Evolutionary conservation across 768 basidiomycete species (phyloP).

Genomic region (Coprinopsis marcescibilis): DNA sequence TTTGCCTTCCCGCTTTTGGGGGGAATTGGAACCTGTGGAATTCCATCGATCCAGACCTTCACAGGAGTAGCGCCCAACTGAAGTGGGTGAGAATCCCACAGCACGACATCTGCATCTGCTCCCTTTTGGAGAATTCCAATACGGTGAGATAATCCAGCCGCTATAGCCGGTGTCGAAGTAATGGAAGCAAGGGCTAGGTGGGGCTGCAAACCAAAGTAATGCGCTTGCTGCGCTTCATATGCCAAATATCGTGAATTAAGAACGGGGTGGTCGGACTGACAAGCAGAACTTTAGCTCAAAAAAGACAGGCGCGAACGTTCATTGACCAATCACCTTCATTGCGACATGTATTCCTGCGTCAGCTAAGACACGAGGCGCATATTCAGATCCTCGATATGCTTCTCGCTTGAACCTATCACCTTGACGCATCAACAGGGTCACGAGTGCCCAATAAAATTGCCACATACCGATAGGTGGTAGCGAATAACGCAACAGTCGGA

Average conservation of each 20-base stretch:
- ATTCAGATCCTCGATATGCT: constrained; percentile 69
- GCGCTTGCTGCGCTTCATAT: constrained; percentile 67
- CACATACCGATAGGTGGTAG: constrained; percentile 60
- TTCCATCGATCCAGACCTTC: constrained; percentile 83
- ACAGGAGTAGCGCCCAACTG: constrained; percentile 67
- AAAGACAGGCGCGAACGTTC: background rate
- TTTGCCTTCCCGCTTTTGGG: constrained; percentile 29
- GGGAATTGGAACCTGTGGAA: constrained; percentile 58
- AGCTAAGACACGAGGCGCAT: constrained; percentile 69
- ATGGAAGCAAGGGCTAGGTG: constrained; percentile 58
- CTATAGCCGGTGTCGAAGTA: constrained; percentile 59
- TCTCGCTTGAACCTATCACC: constrained; percentile 40
- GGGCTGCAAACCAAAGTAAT: constrained; percentile 58
- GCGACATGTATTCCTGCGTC: constrained; percentile 68
- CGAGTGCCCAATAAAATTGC: background rate
- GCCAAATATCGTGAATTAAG: constrained; percentile 63
- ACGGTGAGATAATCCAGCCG: constrained; percentile 69
- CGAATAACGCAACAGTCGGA: constrained; percentile 76
- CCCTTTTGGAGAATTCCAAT: constrained; percentile 58
- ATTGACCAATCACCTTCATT: constrained; percentile 53
- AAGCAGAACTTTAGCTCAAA: background rate
- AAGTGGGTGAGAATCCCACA: constrained; percentile 76
- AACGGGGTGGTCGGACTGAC: constrained; percentile 52
- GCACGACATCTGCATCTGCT: constrained; percentile 63
- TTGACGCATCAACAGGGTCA: background rate